phyloP scores from a whole-genome alignment of 208 protist species.

The Phytomonas sp. region DNA sequence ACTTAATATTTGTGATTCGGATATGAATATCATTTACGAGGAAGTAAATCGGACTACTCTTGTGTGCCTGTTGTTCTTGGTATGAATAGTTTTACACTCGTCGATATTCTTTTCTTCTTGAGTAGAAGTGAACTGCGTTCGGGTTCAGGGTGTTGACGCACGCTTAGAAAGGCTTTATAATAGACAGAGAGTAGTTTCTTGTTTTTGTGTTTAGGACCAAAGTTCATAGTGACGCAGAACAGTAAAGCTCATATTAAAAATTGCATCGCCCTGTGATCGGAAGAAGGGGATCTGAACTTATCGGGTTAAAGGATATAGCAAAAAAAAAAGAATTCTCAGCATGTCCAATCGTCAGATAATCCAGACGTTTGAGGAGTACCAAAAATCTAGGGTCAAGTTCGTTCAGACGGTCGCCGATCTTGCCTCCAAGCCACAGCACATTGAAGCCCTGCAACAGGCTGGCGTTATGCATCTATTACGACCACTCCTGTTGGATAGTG shows the following conservation, averaged over 20 bases:
- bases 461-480: conserved; percentile 96
- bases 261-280: background rate
- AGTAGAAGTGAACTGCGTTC: background rate
- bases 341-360: conserved; percentile 90
- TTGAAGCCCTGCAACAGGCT: conserved; percentile 93
- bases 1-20: background rate
- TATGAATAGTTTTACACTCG: background rate
- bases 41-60: background rate
- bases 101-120: background rate
- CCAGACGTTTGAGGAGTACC: conserved; percentile 96
- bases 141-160: background rate
- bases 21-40: background rate
- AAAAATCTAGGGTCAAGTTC: conserved; percentile 94
- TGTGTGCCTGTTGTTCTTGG: background rate
- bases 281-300: background rate
- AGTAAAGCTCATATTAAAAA: background rate
- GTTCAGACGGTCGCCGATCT: conserved; percentile 95
- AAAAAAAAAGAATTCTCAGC: background rate
- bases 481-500: conserved; percentile 94
- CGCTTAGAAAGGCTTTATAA: background rate
- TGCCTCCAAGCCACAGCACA: conserved; percentile 94
- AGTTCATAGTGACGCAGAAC: background rate
- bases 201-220: background rate
- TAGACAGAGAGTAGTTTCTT: background rate
- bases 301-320: background rate